Conservation (phyloP, 441 rosid genomes). For the Codiaeum variegatum region DNA sequence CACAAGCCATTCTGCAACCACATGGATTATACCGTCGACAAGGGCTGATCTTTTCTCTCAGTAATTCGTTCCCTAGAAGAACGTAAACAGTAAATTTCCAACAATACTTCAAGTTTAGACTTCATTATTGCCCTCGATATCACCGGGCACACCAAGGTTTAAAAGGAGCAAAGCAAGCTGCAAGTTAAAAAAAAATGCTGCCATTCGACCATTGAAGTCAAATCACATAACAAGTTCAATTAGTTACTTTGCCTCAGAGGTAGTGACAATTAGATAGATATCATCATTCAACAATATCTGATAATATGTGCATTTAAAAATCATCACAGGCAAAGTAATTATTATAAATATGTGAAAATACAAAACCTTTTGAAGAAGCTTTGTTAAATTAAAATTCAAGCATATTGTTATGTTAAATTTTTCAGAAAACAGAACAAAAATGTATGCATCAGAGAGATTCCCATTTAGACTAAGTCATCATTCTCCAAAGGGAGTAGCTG, state of each 20-base stretch:
- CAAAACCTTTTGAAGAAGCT: background rate
- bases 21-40: constrained; percentile 99
- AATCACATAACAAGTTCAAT: background rate
- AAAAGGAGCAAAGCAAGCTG: background rate
- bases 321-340: constrained; percentile 17
- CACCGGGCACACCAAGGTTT: constrained; percentile 3
- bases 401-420: no score
- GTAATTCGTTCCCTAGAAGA: constrained; percentile 86
- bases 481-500: constrained; percentile 34
- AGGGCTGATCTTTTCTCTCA: constrained; percentile 98
- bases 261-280: constrained; percentile 22
- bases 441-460: constrained; percentile 48
- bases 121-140: constrained; percentile 57
- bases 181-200: constrained; percentile 30
- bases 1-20: constrained; percentile 84
- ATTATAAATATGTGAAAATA: background rate
- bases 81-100: constrained; percentile 98
- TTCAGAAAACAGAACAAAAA: no score
- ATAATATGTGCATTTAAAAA: constrained; percentile 10
- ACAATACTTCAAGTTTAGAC: constrained; percentile 85
- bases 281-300: constrained; percentile 20
- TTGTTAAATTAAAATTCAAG: no score
- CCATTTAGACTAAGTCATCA: constrained; percentile 41
- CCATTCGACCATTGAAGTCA: constrained; percentile 73
- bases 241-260: constrained; percentile 21